These are phyloP conservation scores for Leccinum subgranulosum DNA, from an alignment of 768 basidiomycete species.

Conservation along the genomic window DNA sequence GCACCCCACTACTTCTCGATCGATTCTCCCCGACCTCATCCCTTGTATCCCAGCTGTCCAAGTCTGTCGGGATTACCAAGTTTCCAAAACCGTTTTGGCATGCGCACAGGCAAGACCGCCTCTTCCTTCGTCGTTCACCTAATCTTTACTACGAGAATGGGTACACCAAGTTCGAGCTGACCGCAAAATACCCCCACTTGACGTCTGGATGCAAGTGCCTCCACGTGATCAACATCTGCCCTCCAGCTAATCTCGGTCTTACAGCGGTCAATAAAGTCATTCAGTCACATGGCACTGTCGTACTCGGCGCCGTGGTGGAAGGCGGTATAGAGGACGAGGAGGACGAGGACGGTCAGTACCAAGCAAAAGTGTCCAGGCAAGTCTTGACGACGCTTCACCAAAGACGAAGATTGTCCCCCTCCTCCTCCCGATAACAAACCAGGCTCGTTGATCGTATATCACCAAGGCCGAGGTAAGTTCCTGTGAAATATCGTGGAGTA, in stretches of 20 bases:
- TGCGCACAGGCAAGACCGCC: constrained; percentile 21
- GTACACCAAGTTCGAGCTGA: constrained; percentile 25
- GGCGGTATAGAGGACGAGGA: constrained; percentile 43
- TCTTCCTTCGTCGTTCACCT: constrained; percentile 19
- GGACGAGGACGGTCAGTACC: constrained; percentile 21
- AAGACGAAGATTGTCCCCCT: constrained; percentile 18
- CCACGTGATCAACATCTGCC: background rate
- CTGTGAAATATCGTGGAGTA: background rate
- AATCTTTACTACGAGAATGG: constrained; percentile 23
- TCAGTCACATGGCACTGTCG: constrained; percentile 41
- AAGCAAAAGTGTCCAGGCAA: constrained; percentile 15
- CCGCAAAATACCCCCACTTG: constrained; percentile 39
- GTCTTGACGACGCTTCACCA: background rate
- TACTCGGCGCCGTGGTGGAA: constrained; percentile 43
- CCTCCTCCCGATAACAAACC: constrained; percentile 45
- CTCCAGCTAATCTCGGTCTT: constrained; percentile 5
- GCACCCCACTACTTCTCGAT: background rate
- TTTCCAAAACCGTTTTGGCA: constrained; percentile 24
- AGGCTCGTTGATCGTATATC: constrained; percentile 46
- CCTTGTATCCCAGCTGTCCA: constrained; percentile 8
- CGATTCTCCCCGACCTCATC: background rate
- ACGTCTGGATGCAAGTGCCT: constrained; percentile 39
- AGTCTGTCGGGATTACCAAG: constrained; percentile 9
- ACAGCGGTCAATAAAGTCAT: constrained; percentile 52
- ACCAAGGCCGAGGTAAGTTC: constrained; percentile 26